Conservation (phyloP, 176 grass and related monocot species). For the Chrysopogon serrulatus region DNA sequence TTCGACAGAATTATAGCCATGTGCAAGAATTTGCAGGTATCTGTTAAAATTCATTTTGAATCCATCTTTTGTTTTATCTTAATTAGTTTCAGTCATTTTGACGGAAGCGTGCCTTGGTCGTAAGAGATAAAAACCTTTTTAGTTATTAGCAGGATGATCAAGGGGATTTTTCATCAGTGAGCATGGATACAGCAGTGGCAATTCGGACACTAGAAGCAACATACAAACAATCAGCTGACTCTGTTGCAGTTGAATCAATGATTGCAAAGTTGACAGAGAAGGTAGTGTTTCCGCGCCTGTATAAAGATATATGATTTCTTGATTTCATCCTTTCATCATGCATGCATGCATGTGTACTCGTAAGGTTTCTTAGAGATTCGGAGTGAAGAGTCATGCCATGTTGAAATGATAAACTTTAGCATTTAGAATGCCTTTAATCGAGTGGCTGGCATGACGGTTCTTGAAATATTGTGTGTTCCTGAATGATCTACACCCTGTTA, state of each 20-base stretch:
- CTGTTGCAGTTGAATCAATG: constrained; percentile 66
- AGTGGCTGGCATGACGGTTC: background rate
- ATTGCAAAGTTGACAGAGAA: constrained; percentile 80
- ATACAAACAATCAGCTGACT: constrained; percentile 86
- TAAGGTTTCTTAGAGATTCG: background rate
- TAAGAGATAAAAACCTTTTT: constrained; percentile 49
- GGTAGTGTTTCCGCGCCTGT: constrained; percentile 29
- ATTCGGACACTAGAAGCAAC: constrained; percentile 95
- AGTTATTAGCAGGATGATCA: constrained; percentile 82
- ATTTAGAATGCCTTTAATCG: background rate
- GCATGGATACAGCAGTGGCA: constrained; percentile 98
- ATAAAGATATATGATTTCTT: background rate
- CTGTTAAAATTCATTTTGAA: constrained; percentile 2
- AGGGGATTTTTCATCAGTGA: constrained; percentile 93
- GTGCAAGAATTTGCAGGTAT: constrained; percentile 97
- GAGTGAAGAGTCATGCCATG: background rate
- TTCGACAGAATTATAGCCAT: constrained; percentile 98
- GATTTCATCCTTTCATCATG: background rate
- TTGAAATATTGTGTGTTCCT: background rate
- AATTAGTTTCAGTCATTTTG: background rate
- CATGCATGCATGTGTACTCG: background rate
- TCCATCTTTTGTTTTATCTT: background rate
- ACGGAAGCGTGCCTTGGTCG: constrained; percentile 3
- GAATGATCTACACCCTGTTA: background rate
- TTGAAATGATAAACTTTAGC: background rate